Percentiles rank a stretch among this genome's conserved stretches.
phyloP scores from a whole-genome alignment of 306 rosid genomes.

The Quillaja saponaria region DNA sequence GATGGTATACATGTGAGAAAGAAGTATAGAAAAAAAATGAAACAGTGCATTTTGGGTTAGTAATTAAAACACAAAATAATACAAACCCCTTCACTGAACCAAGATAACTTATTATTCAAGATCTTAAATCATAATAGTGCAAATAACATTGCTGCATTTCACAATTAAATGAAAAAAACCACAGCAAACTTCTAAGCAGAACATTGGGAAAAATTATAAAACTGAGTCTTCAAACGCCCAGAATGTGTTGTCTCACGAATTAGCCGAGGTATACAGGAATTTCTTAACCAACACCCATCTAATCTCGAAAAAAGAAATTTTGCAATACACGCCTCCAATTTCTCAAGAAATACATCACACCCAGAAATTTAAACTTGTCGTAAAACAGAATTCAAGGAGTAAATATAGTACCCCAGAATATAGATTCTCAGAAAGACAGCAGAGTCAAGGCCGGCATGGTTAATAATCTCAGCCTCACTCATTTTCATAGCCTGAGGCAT shows the following conservation, averaged over 20 bases:
- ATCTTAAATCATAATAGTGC: too few relatives aligned
- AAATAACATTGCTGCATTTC: background rate
- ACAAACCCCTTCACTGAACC: too few relatives aligned
- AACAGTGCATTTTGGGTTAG: too few relatives aligned
- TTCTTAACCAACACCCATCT: too few relatives aligned
- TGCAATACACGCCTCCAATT: background rate
- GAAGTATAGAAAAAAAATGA: too few relatives aligned
- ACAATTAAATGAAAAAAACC: too few relatives aligned
- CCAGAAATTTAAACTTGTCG: conserved; percentile 20
- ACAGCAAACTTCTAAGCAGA: too few relatives aligned
- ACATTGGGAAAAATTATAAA: too few relatives aligned
- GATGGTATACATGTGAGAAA: too few relatives aligned
- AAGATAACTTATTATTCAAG: too few relatives aligned
- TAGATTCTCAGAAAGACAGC: conserved; percentile 94
- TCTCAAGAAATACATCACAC: background rate
- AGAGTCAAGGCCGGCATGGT: conserved; percentile 95
- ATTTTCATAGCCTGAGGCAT: conserved; percentile 92
- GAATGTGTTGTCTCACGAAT: background rate
- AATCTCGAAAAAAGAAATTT: background rate
- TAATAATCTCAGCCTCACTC: conserved; percentile 74
- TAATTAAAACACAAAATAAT: too few relatives aligned
- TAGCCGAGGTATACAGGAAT: background rate
- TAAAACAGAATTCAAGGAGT: background rate
- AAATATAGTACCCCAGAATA: conserved; percentile 65
- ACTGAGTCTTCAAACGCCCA: too few relatives aligned